Evolutionary conservation across 345 rosid species (phyloP), one percentile per base, ranked within the genome.

Genomic region (Ceriops decandra): DNA sequence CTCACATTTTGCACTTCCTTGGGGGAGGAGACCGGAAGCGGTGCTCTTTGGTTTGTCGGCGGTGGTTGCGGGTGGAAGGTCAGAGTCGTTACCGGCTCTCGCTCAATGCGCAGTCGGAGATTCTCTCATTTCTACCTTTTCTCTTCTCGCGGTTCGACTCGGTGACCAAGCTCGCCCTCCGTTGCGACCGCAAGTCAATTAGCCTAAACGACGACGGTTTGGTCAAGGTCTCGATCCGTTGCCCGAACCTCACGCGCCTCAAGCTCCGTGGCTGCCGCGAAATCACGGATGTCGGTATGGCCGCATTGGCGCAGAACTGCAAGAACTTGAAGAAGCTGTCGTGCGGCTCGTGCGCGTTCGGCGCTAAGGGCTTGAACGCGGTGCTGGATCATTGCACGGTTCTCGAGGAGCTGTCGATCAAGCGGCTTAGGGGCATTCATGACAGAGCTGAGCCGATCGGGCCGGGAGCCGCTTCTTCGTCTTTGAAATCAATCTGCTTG

Each of bases 201-300:
- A 88, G 95, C 81, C 47, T 91, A 15, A 82, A 77, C 74, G 95
- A 95, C 64, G 90, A 83, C 3, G 90, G 86, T 8, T 76, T 93
- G 68, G 42, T 78, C 26, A 68, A 74, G 64, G 85, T 95, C 74
- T 85, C 96, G 4, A 61, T 80, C 54, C 84, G 77, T 21, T 91
- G 97, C 74, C 80, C 64, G 70, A 83, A 81, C 68, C 87, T 95
- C 71, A 76, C 85, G 61, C 89, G 91, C 26, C 79, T 95, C 59
- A 91, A 95, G 89, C 96, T 93, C 77, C 97, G 99, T 26, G 88
- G 95, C 57, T 93, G 98, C 82, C 90, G 96, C 54, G 89, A 86
- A 63, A 71, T 93, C 70, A 83, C 95, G 9, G 98, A 89, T 74
- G 78, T 77, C 38, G 97, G 98, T 28, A 81, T 93, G 85, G 81